Percentiles rank a stretch among this genome's conserved stretches.
Conservation (phyloP, 2,329 filamentous ascomycete species). For the Bipolaris bicolor region DNA sequence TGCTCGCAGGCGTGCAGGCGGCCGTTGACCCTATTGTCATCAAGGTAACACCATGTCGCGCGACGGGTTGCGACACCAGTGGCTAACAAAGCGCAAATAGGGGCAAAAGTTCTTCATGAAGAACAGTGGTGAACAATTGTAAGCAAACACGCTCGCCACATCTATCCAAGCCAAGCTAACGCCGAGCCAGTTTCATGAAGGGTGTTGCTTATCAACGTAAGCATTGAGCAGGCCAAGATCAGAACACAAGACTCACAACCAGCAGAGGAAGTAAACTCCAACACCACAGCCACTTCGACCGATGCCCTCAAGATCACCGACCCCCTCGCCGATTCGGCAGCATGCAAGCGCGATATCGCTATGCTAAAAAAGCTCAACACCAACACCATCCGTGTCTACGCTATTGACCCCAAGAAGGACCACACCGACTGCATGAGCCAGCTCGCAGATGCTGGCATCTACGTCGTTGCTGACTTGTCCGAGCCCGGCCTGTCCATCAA, state of each 20-base stretch:
- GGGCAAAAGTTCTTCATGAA: constrained; percentile 90
- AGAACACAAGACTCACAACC: constrained; percentile 14
- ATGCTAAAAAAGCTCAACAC: constrained; percentile 78
- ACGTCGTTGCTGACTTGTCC: constrained; percentile 89
- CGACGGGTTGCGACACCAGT: constrained; percentile 4
- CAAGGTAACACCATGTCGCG: constrained; percentile 62
- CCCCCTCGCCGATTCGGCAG: constrained; percentile 73
- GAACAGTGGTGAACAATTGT: constrained; percentile 75
- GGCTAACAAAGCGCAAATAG: constrained; percentile 56
- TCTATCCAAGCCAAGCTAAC: constrained; percentile 22
- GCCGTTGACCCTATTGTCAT: constrained; percentile 69
- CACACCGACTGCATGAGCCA: constrained; percentile 85
- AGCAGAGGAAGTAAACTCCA: constrained; percentile 63
- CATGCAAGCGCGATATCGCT: constrained; percentile 85
- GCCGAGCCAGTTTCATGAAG: constrained; percentile 71
- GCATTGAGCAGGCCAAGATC: constrained; percentile 2
- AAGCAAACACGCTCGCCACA: constrained; percentile 11
- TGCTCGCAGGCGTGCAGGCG: constrained; percentile 59
- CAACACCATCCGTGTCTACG: constrained; percentile 91
- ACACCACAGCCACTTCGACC: constrained; percentile 60
- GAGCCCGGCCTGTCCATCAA: constrained; percentile 85
- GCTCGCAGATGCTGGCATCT: constrained; percentile 86
- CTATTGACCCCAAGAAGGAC: constrained; percentile 78
- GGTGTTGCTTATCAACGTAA: constrained; percentile 89
- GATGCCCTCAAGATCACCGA: constrained; percentile 69